These are phyloP conservation scores for Solanum habrochaites DNA, from an alignment of 257 asterid genomes.

Conservation along the genomic window DNA sequence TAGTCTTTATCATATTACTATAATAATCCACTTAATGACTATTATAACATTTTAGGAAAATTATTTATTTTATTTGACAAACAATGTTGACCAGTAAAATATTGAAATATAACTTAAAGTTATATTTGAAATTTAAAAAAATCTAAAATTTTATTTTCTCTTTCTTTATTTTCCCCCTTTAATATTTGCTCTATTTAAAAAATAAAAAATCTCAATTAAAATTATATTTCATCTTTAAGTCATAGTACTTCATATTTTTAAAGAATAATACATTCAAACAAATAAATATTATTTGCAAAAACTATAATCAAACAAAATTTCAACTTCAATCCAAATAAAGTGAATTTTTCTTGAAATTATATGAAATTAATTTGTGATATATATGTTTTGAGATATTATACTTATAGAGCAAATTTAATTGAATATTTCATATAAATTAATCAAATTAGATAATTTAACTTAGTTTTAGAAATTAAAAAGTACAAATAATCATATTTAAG, in stretches of 20 bases:
- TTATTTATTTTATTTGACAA: neutral
- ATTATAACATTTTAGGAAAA: neutral
- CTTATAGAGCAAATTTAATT: neutral
- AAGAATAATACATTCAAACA: neutral
- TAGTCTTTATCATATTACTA: neutral
- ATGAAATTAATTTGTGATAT: neutral
- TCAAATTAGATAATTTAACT: neutral
- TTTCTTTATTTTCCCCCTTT: too few relatives aligned
- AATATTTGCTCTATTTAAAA: neutral
- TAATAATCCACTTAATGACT: neutral
- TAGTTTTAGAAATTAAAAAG: neutral
- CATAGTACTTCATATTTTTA: neutral
- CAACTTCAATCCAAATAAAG: neutral
- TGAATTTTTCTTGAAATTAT: neutral
- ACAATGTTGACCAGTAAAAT: neutral
- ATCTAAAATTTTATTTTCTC: neutral
- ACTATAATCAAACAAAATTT: neutral
- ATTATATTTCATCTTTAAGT: neutral
- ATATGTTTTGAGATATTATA: neutral
- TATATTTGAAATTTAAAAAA: neutral
- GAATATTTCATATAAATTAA: neutral
- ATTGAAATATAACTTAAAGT: neutral
- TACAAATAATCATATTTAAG: neutral
- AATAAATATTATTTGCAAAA: neutral
- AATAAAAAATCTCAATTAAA: neutral